phyloP scores from a whole-genome alignment of 345 rosid genomes.

The Hirschfeldia incana region DNA sequence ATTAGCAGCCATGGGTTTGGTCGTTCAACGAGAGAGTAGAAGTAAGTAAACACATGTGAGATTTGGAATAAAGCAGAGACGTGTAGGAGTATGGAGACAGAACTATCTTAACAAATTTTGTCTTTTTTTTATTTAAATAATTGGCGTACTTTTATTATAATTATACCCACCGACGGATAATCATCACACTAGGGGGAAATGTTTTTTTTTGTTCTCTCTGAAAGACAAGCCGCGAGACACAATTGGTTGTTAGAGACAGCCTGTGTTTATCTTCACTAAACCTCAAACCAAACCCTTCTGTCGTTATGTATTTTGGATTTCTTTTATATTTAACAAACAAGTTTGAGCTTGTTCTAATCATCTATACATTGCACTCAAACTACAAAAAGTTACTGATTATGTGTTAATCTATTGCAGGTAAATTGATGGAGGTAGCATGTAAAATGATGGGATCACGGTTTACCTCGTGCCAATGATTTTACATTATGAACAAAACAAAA shows the following conservation, averaged over 20 bases:
- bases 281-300: slow-evolving; percentile 29
- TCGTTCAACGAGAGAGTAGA: slow-evolving; percentile 19
- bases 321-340: background rate
- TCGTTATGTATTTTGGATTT: background rate
- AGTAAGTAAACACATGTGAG: slow-evolving; percentile 38
- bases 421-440: slow-evolving; percentile 87
- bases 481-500: slow-evolving; percentile 26
- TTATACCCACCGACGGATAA: slow-evolving; percentile 38
- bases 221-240: slow-evolving; percentile 52
- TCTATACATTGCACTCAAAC: background rate
- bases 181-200: background rate
- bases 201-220: background rate
- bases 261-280: slow-evolving; percentile 35
- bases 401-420: slow-evolving; percentile 54
- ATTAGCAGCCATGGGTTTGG: slow-evolving; percentile 22
- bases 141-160: background rate
- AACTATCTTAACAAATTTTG: slow-evolving; percentile 23
- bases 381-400: background rate
- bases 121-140: no score
- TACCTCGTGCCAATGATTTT: slow-evolving; percentile 61
- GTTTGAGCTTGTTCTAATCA: background rate
- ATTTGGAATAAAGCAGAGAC: slow-evolving; percentile 39
- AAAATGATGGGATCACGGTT: slow-evolving; percentile 64
- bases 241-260: slow-evolving; percentile 39
- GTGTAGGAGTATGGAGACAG: slow-evolving; percentile 28